Evolutionary conservation across 2,329 filamentous ascomycete genomes (phyloP).

Genomic region (Fusarium caatingaense): DNA sequence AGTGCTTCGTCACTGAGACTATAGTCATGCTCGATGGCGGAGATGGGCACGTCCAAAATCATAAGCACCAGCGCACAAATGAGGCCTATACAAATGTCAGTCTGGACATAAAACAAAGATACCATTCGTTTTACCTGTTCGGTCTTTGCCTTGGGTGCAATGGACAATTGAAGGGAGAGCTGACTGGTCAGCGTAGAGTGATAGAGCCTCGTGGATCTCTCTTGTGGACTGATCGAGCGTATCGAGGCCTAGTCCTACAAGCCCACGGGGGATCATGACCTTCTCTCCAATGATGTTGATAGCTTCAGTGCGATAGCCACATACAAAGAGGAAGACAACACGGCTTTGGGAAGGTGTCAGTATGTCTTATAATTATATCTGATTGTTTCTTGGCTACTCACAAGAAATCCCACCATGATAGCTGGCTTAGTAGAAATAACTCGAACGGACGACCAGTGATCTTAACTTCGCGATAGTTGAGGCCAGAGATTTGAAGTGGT

Average conservation of each 20-base stretch:
- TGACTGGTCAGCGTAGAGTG: slow-evolving; percentile 45
- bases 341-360: slow-evolving; percentile 41
- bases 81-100: slow-evolving; percentile 67
- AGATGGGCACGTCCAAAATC: slow-evolving; percentile 65
- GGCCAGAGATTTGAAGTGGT: slow-evolving; percentile 70
- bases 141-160: slow-evolving; percentile 91
- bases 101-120: too few relatives aligned
- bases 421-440: slow-evolving; percentile 71
- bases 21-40: slow-evolving; percentile 79
- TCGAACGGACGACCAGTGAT: slow-evolving; percentile 81
- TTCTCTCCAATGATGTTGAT: slow-evolving; percentile 75
- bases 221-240: slow-evolving; percentile 74
- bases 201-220: slow-evolving; percentile 63
- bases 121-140: slow-evolving; percentile 53
- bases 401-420: slow-evolving; percentile 76
- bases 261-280: slow-evolving; percentile 77
- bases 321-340: slow-evolving; percentile 69
- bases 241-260: slow-evolving; percentile 76
- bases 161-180: slow-evolving; percentile 78
- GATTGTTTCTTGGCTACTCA: slow-evolving; percentile 50
- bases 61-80: slow-evolving; percentile 76
- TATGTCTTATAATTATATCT: background rate
- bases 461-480: slow-evolving; percentile 74
- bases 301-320: slow-evolving; percentile 76
- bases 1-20: slow-evolving; percentile 71